These are phyloP conservation scores for Acer campestre DNA, from an alignment of 345 rosid genomes.

Conservation along the genomic window DNA sequence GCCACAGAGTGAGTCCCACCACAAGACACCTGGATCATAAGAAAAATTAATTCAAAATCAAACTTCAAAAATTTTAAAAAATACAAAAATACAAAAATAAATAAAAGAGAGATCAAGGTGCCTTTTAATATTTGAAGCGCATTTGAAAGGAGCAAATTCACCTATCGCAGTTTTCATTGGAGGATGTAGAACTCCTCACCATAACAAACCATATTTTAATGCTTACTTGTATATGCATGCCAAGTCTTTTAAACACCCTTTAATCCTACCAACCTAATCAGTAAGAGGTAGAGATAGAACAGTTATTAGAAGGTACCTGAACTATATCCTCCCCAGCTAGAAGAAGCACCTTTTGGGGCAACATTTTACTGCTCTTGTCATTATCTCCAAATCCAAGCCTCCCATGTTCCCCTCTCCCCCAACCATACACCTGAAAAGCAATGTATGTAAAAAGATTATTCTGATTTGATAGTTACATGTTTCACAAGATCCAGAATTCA, in stretches of 20 bases:
- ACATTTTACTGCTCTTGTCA: slow-evolving; percentile 98
- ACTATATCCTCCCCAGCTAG: slow-evolving; percentile 77
- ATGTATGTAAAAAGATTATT: neutral
- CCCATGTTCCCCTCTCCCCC: slow-evolving; percentile 99
- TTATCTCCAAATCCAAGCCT: slow-evolving; percentile 98
- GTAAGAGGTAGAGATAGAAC: neutral
- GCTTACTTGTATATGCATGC: neutral
- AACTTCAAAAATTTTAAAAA: neutral
- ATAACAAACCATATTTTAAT: neutral
- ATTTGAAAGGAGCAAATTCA: slow-evolving; percentile 10
- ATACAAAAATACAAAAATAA: neutral
- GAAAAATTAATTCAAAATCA: slow-evolving; percentile 10
- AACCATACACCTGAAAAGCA: slow-evolving; percentile 73
- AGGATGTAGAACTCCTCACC: neutral
- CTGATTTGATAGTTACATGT: slow-evolving; percentile 5
- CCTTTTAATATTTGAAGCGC: neutral
- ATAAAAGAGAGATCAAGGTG: neutral
- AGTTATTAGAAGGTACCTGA: slow-evolving; percentile 51
- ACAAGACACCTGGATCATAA: slow-evolving; percentile 74
- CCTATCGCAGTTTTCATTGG: neutral
- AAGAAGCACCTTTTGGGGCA: slow-evolving; percentile 91
- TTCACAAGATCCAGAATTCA: neutral
- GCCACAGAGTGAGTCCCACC: slow-evolving; percentile 99
- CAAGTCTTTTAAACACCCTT: neutral
- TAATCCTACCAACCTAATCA: slow-evolving; percentile 5